Percentiles rank a stretch among this genome's conserved stretches.
Evolutionary conservation across 129 eudicot genomes (phyloP).

Genomic region (Flaveria ramosissima): DNA sequence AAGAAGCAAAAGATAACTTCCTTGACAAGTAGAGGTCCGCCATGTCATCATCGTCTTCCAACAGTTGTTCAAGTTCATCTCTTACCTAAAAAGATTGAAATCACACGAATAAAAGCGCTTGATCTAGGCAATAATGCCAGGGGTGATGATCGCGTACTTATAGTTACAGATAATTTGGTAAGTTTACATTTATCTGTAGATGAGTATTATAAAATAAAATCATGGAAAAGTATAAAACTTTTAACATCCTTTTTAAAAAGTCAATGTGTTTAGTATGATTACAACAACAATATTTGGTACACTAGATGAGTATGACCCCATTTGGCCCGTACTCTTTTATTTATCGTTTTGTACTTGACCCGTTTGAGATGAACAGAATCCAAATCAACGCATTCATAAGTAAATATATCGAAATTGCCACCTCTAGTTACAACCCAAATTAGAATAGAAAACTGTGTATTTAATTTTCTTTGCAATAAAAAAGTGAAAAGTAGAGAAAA

Average conservation of each 20-base stretch:
- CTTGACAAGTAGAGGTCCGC: slow-evolving; percentile 77
- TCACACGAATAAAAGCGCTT: background rate
- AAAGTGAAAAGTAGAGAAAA: slow-evolving; percentile 2
- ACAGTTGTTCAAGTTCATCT: slow-evolving; percentile 84
- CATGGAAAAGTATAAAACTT: background rate
- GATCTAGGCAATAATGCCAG: background rate
- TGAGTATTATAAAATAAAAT: background rate
- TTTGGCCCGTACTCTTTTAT: background rate
- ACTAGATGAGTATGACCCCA: background rate
- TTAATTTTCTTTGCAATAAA: background rate
- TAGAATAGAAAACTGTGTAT: background rate
- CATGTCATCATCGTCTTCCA: slow-evolving; percentile 90
- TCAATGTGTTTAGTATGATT: background rate
- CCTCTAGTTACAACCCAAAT: slow-evolving; percentile 11
- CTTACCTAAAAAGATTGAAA: slow-evolving; percentile 49
- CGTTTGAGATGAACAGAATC: background rate
- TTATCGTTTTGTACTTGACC: background rate
- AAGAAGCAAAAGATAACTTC: slow-evolving; percentile 46
- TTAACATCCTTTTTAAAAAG: background rate
- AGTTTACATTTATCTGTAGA: background rate
- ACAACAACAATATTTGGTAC: background rate
- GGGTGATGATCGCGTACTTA: background rate
- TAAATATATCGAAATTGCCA: background rate
- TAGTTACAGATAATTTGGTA: background rate
- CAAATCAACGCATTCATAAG: background rate